Evolutionary conservation across 495 filamentous ascomycete species (phyloP).

Genomic region (Staphylotrichum tortipilum): DNA sequence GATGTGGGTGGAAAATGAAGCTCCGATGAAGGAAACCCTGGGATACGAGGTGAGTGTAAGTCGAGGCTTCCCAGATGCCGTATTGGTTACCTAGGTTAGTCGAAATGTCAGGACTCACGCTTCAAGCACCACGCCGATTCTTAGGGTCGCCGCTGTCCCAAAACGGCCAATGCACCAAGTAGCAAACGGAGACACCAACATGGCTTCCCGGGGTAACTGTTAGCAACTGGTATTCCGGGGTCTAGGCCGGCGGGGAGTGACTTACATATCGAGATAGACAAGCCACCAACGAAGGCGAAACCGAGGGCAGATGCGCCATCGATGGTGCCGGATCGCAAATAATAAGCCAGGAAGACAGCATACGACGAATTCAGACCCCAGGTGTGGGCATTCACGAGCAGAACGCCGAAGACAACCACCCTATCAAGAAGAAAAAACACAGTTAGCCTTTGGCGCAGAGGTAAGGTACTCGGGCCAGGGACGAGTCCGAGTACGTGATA

Average conservation of each 20-base stretch:
- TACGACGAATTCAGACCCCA: conserved; percentile 58
- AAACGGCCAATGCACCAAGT: conserved; percentile 48
- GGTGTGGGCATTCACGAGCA: conserved; percentile 49
- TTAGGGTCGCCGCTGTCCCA: conserved; percentile 49
- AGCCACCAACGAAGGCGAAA: conserved; percentile 67
- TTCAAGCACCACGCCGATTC: conserved; percentile 52
- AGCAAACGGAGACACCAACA: conserved; percentile 57
- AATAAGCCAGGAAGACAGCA: conserved; percentile 65
- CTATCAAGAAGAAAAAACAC: conserved; percentile 14
- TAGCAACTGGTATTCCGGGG: no score
- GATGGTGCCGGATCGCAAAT: conserved; percentile 52
- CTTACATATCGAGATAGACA: conserved; percentile 51
- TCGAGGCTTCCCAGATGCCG: no score
- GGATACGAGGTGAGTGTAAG: not conserved
- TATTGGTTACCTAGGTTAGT: no score
- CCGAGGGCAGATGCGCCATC: conserved; percentile 48
- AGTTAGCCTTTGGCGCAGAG: conserved; percentile 5
- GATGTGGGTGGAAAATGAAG: conserved; percentile 57
- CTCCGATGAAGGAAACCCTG: conserved; percentile 51
- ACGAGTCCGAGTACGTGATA: no score
- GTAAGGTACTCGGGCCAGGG: no score
- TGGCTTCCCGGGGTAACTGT: conserved; percentile 39
- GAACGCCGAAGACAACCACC: conserved; percentile 45
- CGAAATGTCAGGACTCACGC: conserved; percentile 34
- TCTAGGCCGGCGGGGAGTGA: not conserved